These are phyloP conservation scores for Dipteronia dyeriana DNA, from an alignment of 345 rosid species.

Conservation along the genomic window DNA sequence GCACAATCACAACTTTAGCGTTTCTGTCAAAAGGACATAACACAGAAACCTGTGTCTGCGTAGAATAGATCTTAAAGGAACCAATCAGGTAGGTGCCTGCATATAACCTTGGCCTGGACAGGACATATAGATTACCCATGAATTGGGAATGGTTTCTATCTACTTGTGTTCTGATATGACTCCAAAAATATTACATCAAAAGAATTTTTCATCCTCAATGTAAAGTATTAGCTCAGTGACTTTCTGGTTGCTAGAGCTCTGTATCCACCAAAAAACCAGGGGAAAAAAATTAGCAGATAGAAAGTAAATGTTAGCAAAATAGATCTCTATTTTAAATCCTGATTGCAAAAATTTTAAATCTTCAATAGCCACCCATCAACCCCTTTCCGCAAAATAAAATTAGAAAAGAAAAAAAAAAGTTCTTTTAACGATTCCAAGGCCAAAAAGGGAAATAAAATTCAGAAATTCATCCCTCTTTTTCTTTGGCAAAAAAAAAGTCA, in stretches of 20 bases:
- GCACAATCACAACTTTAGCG: background rate
- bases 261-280: slow-evolving; percentile 9
- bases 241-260: slow-evolving; percentile 49
- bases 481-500: too few relatives aligned
- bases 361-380: background rate
- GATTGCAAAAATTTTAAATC: background rate
- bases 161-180: background rate
- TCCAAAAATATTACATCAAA: background rate
- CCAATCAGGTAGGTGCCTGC: background rate
- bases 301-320: background rate
- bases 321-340: background rate
- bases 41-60: background rate
- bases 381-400: background rate
- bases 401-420: background rate
- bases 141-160: background rate
- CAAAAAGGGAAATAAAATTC: background rate
- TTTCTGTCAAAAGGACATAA: background rate
- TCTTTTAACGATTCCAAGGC: background rate
- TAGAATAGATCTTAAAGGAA: background rate
- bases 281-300: background rate
- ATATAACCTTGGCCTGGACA: background rate
- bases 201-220: background rate
- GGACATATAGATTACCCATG: background rate
- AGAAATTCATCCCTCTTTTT: too few relatives aligned
- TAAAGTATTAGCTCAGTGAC: slow-evolving; percentile 27